Conservation (phyloP, 495 filamentous ascomycete genomes). For the Astrocystis sublimbata region DNA sequence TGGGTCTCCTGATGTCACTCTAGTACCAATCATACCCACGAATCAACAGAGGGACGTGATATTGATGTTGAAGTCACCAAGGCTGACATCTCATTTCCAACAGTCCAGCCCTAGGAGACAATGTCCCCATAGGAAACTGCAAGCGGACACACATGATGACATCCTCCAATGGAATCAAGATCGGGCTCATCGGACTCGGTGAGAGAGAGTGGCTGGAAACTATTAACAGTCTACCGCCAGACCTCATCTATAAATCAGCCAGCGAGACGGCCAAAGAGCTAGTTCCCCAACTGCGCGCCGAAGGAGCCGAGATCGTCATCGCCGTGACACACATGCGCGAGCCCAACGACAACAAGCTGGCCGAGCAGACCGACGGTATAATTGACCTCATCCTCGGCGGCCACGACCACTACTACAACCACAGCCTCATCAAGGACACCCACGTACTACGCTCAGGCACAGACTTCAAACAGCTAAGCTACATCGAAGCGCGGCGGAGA, state of each 20-base stretch:
- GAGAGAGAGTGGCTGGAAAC: constrained; percentile 81
- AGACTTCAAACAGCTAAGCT: constrained; percentile 89
- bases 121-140: constrained; percentile 68
- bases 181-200: constrained; percentile 81
- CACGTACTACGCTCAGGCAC: constrained; percentile 81
- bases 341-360: constrained; percentile 82
- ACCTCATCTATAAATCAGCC: constrained; percentile 78
- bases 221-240: constrained; percentile 79
- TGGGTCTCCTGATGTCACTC: too few species aligned
- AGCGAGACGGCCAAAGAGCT: constrained; percentile 68
- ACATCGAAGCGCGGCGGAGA: constrained; percentile 70
- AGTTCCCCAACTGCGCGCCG: constrained; percentile 65
- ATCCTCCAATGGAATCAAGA: constrained; percentile 77
- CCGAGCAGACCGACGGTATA: constrained; percentile 63
- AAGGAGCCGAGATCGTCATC: constrained; percentile 80
- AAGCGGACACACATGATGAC: constrained; percentile 70
- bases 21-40: too few species aligned
- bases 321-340: constrained; percentile 83
- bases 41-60: too few species aligned
- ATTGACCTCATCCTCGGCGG: constrained; percentile 87
- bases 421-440: constrained; percentile 70
- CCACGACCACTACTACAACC: constrained; percentile 86
- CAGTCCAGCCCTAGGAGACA: constrained; percentile 75
- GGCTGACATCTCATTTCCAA: constrained; percentile 24
- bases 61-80: background rate